Conservation (phyloP, 805 yeast species). For the Candida gorgasii region DNA sequence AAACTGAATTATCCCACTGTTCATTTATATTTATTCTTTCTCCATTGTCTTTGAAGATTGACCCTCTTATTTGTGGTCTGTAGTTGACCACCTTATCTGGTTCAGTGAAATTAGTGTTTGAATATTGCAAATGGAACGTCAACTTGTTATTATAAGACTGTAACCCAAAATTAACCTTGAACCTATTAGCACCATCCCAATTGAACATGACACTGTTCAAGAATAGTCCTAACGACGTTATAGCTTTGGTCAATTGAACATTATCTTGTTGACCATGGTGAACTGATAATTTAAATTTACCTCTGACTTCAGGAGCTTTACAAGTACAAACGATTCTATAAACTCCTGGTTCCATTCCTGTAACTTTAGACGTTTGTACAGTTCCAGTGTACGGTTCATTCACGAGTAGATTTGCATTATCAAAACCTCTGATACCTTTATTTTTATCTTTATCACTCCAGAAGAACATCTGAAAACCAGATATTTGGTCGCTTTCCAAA, state of each 20-base stretch:
- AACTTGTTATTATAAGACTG: slow-evolving; percentile 22
- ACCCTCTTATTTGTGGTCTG: slow-evolving; percentile 48
- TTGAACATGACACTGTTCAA: slow-evolving; percentile 16
- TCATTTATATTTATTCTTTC: slow-evolving; percentile 35
- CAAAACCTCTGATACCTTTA: slow-evolving; percentile 21
- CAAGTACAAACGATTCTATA: slow-evolving; percentile 52
- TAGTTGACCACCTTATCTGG: slow-evolving; percentile 27
- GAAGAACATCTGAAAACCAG: slow-evolving; percentile 47
- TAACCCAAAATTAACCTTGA: slow-evolving; percentile 29
- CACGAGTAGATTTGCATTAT: slow-evolving; percentile 30
- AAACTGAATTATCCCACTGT: slow-evolving; percentile 42
- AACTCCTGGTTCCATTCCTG: slow-evolving; percentile 28
- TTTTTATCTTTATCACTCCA: slow-evolving; percentile 25
- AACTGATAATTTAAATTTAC: slow-evolving; percentile 29
- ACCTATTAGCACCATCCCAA: slow-evolving; percentile 45
- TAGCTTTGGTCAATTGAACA: background rate
- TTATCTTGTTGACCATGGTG: background rate
- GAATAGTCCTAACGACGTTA: slow-evolving; percentile 36
- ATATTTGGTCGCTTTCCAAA: slow-evolving; percentile 22
- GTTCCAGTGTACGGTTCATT: slow-evolving; percentile 34
- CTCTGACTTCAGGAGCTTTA: slow-evolving; percentile 31
- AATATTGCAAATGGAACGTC: slow-evolving; percentile 28
- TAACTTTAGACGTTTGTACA: slow-evolving; percentile 21
- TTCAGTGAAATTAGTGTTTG: slow-evolving; percentile 12
- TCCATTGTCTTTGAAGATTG: slow-evolving; percentile 35